Evolutionary conservation across 805 yeast species (phyloP).

Genomic region (Saturnispora diversa): DNA sequence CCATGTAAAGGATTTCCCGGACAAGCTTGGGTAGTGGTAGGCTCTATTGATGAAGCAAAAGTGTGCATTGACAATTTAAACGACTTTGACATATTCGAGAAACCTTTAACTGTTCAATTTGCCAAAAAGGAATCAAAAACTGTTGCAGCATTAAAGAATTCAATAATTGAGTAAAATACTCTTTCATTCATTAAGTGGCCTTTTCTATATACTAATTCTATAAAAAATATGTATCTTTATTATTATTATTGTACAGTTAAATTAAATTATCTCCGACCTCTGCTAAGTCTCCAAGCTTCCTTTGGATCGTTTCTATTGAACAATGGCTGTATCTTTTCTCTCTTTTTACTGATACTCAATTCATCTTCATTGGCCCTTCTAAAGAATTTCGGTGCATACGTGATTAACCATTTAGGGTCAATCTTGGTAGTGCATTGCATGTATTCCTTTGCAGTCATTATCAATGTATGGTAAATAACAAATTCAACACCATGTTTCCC

Average conservation of each 20-base stretch:
- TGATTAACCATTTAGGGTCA: conserved; percentile 71
- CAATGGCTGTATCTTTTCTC: conserved; percentile 67
- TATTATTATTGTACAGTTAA: conserved; percentile 1
- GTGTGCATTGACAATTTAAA: conserved; percentile 43
- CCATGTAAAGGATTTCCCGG: conserved; percentile 45
- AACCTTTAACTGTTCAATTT: conserved; percentile 38
- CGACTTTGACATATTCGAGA: conserved; percentile 44
- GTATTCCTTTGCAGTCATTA: conserved; percentile 79
- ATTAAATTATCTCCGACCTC: conserved; percentile 25
- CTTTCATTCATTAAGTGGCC: background rate
- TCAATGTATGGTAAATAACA: conserved; percentile 72
- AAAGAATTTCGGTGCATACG: conserved; percentile 68
- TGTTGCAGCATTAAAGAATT: conserved; percentile 16
- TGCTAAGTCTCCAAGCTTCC: conserved; percentile 72
- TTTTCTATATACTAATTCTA: background rate
- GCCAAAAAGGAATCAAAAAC: conserved; percentile 30
- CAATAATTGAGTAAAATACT: background rate
- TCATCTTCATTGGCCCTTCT: conserved; percentile 46
- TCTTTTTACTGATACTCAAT: conserved; percentile 43
- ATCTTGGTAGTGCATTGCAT: conserved; percentile 85
- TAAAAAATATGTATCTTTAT: background rate
- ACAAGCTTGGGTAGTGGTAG: conserved; percentile 56
- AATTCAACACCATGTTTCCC: conserved; percentile 53
- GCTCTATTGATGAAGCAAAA: conserved; percentile 42
- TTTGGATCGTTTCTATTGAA: conserved; percentile 50